A percentile compares a stretch with the other conserved stretches of the same genome.
Conservation (phyloP, 176 grass and related monocot species). For the Aegilops longissima region DNA sequence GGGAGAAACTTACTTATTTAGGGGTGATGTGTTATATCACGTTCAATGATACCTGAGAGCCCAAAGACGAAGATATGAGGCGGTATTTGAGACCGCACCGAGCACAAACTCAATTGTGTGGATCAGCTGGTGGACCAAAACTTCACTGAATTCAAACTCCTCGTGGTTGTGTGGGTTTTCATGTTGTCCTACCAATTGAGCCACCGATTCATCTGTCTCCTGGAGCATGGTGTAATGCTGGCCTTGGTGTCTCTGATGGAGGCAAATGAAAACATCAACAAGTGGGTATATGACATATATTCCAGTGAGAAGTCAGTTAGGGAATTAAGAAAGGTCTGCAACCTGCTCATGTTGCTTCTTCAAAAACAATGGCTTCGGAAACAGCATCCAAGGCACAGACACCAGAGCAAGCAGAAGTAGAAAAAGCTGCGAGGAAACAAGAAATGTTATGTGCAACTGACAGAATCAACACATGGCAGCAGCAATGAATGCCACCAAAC, state of each 20-base stretch:
- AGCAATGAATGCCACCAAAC: constrained; percentile 39
- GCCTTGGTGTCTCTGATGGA: constrained; percentile 72
- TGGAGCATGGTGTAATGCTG: constrained; percentile 63
- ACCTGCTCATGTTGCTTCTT: constrained; percentile 83
- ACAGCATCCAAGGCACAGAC: constrained; percentile 95
- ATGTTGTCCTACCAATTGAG: constrained; percentile 56
- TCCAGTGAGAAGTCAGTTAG: not conserved
- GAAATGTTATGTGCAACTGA: not conserved
- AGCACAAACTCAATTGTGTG: constrained; percentile 99
- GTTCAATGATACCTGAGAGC: constrained; percentile 72
- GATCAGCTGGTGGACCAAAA: constrained; percentile 93
- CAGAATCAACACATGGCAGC: not conserved
- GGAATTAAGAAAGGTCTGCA: not conserved
- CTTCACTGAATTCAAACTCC: constrained; percentile 91
- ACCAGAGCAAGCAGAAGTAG: constrained; percentile 85
- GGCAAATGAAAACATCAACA: constrained; percentile 14
- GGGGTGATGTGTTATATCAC: not conserved
- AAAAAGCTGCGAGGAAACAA: constrained; percentile 49
- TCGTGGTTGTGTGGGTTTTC: constrained; percentile 45
- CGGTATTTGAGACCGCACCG: constrained; percentile 92
- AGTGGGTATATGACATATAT: not conserved
- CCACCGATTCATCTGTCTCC: constrained; percentile 59
- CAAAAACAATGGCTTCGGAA: constrained; percentile 80
- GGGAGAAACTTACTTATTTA: not conserved
- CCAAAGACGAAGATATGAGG: constrained; percentile 97